phyloP scores from a whole-genome alignment of 1,139 yeast species.

The Hyphopichia fennica region DNA sequence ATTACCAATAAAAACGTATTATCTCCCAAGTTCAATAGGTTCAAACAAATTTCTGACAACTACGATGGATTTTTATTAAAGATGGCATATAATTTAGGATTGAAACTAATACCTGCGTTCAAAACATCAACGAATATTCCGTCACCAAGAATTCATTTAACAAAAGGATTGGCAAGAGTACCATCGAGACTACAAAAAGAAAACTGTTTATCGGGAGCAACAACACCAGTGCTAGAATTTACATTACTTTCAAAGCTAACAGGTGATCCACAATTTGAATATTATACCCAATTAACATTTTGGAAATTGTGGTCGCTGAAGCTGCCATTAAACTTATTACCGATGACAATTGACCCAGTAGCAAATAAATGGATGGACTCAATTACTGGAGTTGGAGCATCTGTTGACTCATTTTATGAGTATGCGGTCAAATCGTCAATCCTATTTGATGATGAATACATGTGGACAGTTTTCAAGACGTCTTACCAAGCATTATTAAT shows the following conservation, averaged over 20 bases:
- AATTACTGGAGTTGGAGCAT: slow-evolving; percentile 84
- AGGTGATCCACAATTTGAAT: slow-evolving; percentile 70
- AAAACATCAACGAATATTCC: slow-evolving; percentile 64
- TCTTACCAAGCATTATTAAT: slow-evolving; percentile 59
- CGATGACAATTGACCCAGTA: slow-evolving; percentile 73
- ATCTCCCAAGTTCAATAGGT: slow-evolving; percentile 10
- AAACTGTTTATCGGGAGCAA: slow-evolving; percentile 86
- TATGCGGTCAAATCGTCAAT: slow-evolving; percentile 79
- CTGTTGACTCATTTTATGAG: slow-evolving; percentile 91
- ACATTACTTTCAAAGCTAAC: slow-evolving; percentile 71
- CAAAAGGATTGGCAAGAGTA: slow-evolving; percentile 47
- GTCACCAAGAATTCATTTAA: slow-evolving; percentile 67
- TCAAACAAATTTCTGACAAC: slow-evolving; percentile 20
- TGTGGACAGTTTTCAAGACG: slow-evolving; percentile 59
- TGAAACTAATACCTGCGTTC: slow-evolving; percentile 65
- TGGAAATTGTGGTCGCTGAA: slow-evolving; percentile 70
- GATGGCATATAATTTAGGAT: slow-evolving; percentile 73
- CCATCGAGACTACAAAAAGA: slow-evolving; percentile 50
- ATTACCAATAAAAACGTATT: slow-evolving; percentile 20
- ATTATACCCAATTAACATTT: slow-evolving; percentile 61
- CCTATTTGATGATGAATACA: slow-evolving; percentile 64
- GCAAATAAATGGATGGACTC: slow-evolving; percentile 58
- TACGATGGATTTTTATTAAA: slow-evolving; percentile 71
- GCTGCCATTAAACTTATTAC: slow-evolving; percentile 62
- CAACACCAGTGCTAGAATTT: slow-evolving; percentile 78